Evolutionary conservation across 768 basidiomycete species (phyloP).

Genomic region (Naganishia onofrii): DNA sequence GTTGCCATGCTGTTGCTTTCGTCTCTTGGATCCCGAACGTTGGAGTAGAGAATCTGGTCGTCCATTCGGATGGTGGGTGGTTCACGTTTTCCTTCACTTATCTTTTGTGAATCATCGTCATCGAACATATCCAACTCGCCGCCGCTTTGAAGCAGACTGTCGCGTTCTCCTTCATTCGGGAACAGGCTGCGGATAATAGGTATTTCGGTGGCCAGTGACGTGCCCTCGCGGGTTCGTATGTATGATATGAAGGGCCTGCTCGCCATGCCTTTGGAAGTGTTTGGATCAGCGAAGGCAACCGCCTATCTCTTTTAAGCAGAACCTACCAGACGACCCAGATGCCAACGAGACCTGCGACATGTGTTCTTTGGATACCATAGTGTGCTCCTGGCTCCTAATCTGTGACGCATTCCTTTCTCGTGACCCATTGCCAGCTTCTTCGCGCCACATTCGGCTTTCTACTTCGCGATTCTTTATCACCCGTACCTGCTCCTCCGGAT

Average conservation of each 20-base stretch:
- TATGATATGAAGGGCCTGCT: slow-evolving; percentile 70
- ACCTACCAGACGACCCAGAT: background rate
- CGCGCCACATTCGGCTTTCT: background rate
- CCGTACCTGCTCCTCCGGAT: slow-evolving; percentile 17
- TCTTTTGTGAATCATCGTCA: slow-evolving; percentile 9
- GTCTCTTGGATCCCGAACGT: too few species aligned
- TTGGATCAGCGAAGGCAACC: background rate
- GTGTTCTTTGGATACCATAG: background rate
- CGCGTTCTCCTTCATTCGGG: slow-evolving; percentile 62
- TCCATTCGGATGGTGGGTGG: background rate
- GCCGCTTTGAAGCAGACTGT: slow-evolving; percentile 68
- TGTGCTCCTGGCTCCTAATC: background rate
- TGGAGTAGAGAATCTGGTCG: too few species aligned
- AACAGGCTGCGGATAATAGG: slow-evolving; percentile 67
- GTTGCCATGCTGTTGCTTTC: background rate
- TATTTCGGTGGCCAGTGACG: slow-evolving; percentile 71
- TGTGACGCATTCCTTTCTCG: background rate
- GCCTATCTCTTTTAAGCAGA: background rate
- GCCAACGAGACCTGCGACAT: background rate
- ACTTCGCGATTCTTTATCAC: background rate
- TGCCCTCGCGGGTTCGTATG: slow-evolving; percentile 71
- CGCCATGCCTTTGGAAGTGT: background rate
- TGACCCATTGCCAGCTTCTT: background rate
- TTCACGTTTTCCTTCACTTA: background rate
- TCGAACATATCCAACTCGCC: slow-evolving; percentile 30